These are phyloP conservation scores for Flaveria linearis DNA, from an alignment of 129 eudicot species.

Conservation along the genomic window DNA sequence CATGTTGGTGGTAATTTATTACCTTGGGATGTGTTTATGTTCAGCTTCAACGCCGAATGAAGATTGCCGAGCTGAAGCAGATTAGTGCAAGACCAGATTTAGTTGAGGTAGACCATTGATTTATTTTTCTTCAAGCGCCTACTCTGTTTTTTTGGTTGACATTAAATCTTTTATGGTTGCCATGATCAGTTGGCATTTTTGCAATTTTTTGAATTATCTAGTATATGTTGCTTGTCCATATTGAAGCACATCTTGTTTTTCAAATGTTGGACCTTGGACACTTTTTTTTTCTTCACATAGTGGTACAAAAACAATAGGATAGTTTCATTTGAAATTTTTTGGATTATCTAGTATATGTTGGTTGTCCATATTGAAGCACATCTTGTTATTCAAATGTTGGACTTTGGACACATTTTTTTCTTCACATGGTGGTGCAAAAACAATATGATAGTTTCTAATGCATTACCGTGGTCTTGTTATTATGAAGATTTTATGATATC, in stretches of 20 bases:
- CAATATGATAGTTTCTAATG: neutral
- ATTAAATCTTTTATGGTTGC: neutral
- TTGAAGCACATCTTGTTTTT: neutral
- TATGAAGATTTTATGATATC: neutral
- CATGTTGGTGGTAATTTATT: slow-evolving; percentile 14
- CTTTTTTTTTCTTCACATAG: no score
- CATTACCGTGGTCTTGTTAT: neutral
- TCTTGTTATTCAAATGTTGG: neutral
- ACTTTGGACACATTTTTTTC: neutral
- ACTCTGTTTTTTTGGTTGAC: neutral
- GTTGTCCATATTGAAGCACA: neutral
- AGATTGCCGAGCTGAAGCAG: slow-evolving; percentile 96
- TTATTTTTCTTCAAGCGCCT: neutral
- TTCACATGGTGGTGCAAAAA: neutral
- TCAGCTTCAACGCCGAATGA: slow-evolving; percentile 95
- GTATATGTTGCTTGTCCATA: neutral
- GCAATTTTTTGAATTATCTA: neutral
- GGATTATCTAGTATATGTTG: neutral
- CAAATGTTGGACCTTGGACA: neutral
- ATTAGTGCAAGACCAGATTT: slow-evolving; percentile 92
- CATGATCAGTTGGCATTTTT: neutral
- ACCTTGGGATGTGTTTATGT: neutral
- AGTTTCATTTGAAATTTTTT: neutral
- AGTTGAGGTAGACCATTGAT: slow-evolving; percentile 63
- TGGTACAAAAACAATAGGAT: no score